Evolutionary conservation across 306 rosid genomes (phyloP).

Genomic region (Nissolia schottii): DNA sequence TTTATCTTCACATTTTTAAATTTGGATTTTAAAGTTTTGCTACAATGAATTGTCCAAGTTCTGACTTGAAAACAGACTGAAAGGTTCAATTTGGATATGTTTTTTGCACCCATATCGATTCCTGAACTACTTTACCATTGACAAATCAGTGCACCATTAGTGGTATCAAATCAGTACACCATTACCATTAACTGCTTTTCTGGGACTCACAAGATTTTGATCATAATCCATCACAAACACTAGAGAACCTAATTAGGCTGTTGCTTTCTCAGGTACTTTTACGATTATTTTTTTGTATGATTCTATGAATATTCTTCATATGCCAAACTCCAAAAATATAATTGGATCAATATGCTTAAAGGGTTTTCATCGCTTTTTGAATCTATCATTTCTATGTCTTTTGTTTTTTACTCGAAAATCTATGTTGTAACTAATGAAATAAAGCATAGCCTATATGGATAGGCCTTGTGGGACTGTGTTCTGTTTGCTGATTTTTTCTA

Average conservation of each 20-base stretch:
- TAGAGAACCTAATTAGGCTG: not conserved
- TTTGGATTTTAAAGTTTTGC: too few relatives aligned
- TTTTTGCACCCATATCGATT: too few relatives aligned
- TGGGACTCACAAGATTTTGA: not conserved
- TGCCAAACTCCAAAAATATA: constrained; percentile 16
- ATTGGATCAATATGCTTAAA: not conserved
- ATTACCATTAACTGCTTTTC: not conserved
- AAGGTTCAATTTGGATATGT: too few relatives aligned
- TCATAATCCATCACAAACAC: not conserved
- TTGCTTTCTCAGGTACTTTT: constrained; percentile 34
- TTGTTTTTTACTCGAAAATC: not conserved
- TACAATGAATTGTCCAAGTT: too few relatives aligned
- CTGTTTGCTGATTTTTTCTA: too few relatives aligned
- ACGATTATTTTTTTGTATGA: constrained; percentile 19
- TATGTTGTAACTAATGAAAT: constrained; percentile 3
- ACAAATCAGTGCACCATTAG: too few relatives aligned
- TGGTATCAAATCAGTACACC: not conserved
- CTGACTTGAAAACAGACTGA: too few relatives aligned
- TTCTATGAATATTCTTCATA: constrained; percentile 29
- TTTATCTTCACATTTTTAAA: too few relatives aligned
- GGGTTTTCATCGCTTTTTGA: not conserved
- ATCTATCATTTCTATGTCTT: not conserved
- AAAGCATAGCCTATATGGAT: too few relatives aligned
- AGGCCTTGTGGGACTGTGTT: too few relatives aligned
- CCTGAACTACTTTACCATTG: too few relatives aligned